Evolutionary conservation across 2,329 filamentous ascomycete genomes (phyloP).

Genomic region (Didymella arachidicola): DNA sequence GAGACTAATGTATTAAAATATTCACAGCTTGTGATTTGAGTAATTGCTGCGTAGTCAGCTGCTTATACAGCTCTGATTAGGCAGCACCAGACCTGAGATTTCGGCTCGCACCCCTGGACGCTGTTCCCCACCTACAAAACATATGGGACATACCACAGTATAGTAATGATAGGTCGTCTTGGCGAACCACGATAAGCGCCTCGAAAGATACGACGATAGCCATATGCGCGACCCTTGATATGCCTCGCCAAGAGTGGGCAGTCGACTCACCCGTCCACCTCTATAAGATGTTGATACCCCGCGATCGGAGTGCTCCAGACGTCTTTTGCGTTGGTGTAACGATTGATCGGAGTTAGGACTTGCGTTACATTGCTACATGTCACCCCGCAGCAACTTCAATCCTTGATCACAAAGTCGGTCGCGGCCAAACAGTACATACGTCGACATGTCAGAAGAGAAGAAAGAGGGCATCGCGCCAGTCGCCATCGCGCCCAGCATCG

Average conservation of each 20-base stretch:
- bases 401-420: neutral
- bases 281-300: conserved; percentile 9
- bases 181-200: conserved; percentile 27
- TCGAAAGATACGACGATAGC: conserved; percentile 23
- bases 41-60: too few species aligned
- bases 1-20: too few species aligned
- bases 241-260: conserved; percentile 16
- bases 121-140: too few species aligned
- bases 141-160: neutral
- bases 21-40: too few species aligned
- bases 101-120: too few species aligned
- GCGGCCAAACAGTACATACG: neutral
- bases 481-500: conserved; percentile 33
- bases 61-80: too few species aligned
- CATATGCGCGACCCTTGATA: conserved; percentile 18
- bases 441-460: conserved; percentile 38
- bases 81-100: too few species aligned
- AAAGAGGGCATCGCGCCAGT: conserved; percentile 31
- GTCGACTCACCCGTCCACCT: neutral
- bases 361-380: neutral
- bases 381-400: neutral
- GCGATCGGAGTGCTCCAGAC: neutral
- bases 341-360: neutral
- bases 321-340: neutral
- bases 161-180: conserved; percentile 28